Evolutionary conservation across 2,329 filamentous ascomycete species (phyloP).

Genomic region (Salinomyces thailandicus): DNA sequence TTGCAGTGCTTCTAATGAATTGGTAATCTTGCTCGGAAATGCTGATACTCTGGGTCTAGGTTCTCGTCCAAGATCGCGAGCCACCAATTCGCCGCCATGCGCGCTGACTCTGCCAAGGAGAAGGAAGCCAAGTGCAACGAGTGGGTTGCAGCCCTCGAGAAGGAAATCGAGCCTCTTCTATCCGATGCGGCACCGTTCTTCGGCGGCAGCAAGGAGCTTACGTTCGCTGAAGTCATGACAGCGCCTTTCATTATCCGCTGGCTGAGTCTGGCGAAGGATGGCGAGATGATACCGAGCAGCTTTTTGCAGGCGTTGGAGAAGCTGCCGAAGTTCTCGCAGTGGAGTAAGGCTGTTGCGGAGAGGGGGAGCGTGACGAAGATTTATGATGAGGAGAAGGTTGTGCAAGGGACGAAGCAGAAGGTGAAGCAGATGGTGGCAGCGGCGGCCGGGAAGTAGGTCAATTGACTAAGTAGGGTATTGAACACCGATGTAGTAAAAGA

Average conservation of each 20-base stretch:
- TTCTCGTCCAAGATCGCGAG: conserved; percentile 52
- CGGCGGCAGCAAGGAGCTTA: conserved; percentile 43
- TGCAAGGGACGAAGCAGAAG: conserved; percentile 34
- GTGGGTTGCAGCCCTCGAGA: conserved; percentile 47
- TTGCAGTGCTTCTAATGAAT: neutral
- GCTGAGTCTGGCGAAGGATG: conserved; percentile 44
- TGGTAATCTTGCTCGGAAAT: neutral
- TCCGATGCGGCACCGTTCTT: conserved; percentile 36
- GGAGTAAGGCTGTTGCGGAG: conserved; percentile 18
- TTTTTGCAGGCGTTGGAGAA: conserved; percentile 40
- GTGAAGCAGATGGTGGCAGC: conserved; percentile 23
- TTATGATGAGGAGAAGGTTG: conserved; percentile 43
- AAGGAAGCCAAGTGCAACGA: conserved; percentile 39
- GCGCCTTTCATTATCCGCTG: conserved; percentile 59
- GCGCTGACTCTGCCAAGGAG: conserved; percentile 39
- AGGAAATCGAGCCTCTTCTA: conserved; percentile 65
- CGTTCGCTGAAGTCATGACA: conserved; percentile 60
- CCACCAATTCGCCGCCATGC: conserved; percentile 38
- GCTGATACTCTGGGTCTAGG: conserved; percentile 33
- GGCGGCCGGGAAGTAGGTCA: neutral
- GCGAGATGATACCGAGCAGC: conserved; percentile 42
- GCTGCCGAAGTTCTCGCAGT: conserved; percentile 44
- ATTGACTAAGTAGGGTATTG: too few species aligned
- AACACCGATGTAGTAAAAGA: too few species aligned
- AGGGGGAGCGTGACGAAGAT: conserved; percentile 54